These are phyloP conservation scores for Bipolaris cookei DNA, from an alignment of 2,329 filamentous ascomycete species.

Conservation along the genomic window DNA sequence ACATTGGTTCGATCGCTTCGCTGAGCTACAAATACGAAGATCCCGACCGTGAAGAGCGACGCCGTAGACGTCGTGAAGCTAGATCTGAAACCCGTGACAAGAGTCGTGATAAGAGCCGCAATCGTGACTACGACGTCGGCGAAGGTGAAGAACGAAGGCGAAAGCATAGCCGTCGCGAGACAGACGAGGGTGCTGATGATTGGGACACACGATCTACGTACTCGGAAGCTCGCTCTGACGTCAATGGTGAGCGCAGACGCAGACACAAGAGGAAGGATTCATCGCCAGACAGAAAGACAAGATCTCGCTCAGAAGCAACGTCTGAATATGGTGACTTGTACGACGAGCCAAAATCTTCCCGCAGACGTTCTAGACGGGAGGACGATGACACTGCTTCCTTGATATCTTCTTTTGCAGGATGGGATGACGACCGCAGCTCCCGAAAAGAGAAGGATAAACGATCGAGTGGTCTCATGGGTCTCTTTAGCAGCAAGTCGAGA, in stretches of 20 bases:
- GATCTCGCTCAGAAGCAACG: slow-evolving; percentile 43
- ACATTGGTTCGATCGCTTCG: slow-evolving; percentile 32
- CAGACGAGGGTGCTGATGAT: slow-evolving; percentile 47
- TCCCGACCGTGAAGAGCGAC: slow-evolving; percentile 40
- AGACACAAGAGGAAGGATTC: slow-evolving; percentile 44
- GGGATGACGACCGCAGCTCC: slow-evolving; percentile 48
- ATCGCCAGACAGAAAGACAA: slow-evolving; percentile 33
- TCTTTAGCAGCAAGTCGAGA: slow-evolving; percentile 56
- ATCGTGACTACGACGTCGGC: slow-evolving; percentile 43
- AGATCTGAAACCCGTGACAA: slow-evolving; percentile 37
- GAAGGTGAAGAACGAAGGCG: slow-evolving; percentile 39
- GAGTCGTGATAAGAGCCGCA: slow-evolving; percentile 48
- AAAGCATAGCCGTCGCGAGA: slow-evolving; percentile 45
- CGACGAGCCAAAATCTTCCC: slow-evolving; percentile 49
- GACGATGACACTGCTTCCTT: slow-evolving; percentile 54
- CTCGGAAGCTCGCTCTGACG: slow-evolving; percentile 47
- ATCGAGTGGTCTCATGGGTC: slow-evolving; percentile 54
- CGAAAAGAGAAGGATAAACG: slow-evolving; percentile 52
- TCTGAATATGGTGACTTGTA: slow-evolving; percentile 52
- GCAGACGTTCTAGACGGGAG: slow-evolving; percentile 51
- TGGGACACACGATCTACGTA: slow-evolving; percentile 51
- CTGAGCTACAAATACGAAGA: slow-evolving; percentile 38
- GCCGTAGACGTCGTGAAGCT: slow-evolving; percentile 31
- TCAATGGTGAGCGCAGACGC: slow-evolving; percentile 42
- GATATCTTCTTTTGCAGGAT: slow-evolving; percentile 49